Evolutionary conservation across 2,329 filamentous ascomycete genomes (phyloP).

Genomic region (Xylariomycetidae sp.): DNA sequence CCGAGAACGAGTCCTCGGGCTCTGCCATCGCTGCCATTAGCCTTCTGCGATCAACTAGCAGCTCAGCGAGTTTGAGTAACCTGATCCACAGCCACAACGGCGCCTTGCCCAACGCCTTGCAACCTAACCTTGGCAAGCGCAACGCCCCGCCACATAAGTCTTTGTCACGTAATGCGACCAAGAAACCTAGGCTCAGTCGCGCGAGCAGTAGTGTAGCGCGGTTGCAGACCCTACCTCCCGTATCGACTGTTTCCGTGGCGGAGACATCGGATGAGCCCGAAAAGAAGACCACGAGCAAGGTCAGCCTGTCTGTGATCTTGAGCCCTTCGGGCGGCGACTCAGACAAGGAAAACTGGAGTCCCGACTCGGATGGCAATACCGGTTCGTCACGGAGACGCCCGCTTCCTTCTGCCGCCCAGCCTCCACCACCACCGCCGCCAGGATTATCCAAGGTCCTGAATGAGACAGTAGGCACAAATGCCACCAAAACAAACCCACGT

Average conservation of each 20-base stretch:
- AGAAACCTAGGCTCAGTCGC: constrained; percentile 59
- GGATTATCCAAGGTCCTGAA: no score
- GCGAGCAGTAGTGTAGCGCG: constrained; percentile 59
- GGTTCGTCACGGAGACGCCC: constrained; percentile 31
- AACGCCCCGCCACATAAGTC: constrained; percentile 44
- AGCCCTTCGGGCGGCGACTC: constrained; percentile 62
- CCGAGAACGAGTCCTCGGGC: constrained; percentile 73
- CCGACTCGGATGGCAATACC: constrained; percentile 44
- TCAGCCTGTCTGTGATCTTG: constrained; percentile 36
- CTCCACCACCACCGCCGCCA: neutral
- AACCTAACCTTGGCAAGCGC: constrained; percentile 59
- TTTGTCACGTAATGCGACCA: constrained; percentile 32
- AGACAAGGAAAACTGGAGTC: constrained; percentile 91
- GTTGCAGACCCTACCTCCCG: constrained; percentile 42
- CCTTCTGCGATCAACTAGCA: constrained; percentile 68
- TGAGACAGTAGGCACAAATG: no score
- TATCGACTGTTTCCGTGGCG: constrained; percentile 11
- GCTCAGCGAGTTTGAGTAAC: constrained; percentile 36
- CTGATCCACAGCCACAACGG: constrained; percentile 30
- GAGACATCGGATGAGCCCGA: constrained; percentile 12
- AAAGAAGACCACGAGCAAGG: constrained; percentile 30
- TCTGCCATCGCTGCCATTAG: constrained; percentile 79
- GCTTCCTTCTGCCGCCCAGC: constrained; percentile 28
- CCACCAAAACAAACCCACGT: neutral
- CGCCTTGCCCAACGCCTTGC: constrained; percentile 34